Percentiles rank a stretch among this genome's conserved stretches.
These are phyloP conservation scores for Combretum micranthum DNA, from an alignment of 345 rosid species.

Conservation along the genomic window DNA sequence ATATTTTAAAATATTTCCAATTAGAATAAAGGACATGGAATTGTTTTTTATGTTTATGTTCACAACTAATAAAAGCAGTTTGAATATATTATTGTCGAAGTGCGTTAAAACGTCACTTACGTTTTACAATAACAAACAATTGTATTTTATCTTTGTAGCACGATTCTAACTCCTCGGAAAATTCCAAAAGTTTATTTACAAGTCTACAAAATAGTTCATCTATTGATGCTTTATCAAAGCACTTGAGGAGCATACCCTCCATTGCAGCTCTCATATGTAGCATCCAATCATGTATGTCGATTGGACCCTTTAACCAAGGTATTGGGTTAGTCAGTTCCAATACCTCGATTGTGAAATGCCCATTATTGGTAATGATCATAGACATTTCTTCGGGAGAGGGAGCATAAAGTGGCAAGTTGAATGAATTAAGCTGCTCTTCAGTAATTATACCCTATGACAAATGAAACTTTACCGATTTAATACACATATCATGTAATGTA, in stretches of 20 bases:
- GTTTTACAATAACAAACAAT: slow-evolving; percentile 22
- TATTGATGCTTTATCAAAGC: slow-evolving; percentile 16
- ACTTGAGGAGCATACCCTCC: slow-evolving; percentile 34
- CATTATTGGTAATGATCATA: slow-evolving; percentile 11
- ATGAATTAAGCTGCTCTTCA: slow-evolving; percentile 34
- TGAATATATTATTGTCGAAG: no score
- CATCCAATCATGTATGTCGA: slow-evolving; percentile 24
- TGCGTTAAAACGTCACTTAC: slow-evolving; percentile 5
- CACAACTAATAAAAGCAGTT: no score
- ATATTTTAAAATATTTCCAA: no score
- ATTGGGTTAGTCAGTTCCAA: slow-evolving; percentile 35
- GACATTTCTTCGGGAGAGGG: slow-evolving; percentile 38
- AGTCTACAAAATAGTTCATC: slow-evolving; percentile 26
- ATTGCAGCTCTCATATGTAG: slow-evolving; percentile 44
- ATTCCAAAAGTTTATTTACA: slow-evolving; percentile 17
- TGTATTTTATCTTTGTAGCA: slow-evolving; percentile 36
- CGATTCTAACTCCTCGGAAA: slow-evolving; percentile 22
- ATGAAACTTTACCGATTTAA: no score
- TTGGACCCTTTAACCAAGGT: slow-evolving; percentile 28
- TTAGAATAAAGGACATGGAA: no score
- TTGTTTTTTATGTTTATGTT: no score
- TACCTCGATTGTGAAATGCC: slow-evolving; percentile 28
- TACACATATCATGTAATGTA: no score
- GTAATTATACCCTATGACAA: slow-evolving; percentile 28
- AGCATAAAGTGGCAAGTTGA: slow-evolving; percentile 46